These are phyloP conservation scores for Fusarium torreyae DNA, from an alignment of 2,329 filamentous ascomycete genomes.

Conservation along the genomic window DNA sequence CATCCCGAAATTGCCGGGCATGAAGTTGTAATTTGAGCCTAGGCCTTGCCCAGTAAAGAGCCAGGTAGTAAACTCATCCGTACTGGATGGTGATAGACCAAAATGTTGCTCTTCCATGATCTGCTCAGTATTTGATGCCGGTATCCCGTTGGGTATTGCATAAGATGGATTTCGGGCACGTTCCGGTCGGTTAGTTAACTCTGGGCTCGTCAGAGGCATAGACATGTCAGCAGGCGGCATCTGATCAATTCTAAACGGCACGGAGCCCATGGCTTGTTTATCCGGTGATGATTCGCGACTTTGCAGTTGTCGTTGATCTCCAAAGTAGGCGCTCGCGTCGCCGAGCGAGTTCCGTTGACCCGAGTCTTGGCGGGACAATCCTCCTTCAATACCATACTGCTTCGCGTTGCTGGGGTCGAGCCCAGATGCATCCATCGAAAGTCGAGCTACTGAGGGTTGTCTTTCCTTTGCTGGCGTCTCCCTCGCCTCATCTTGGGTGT, in stretches of 20 bases:
- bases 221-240: conserved; percentile 44
- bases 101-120: conserved; percentile 49
- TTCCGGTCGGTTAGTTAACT: conserved; percentile 38
- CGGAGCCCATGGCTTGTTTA: conserved; percentile 35
- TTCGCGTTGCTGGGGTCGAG: conserved; percentile 15
- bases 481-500: conserved; percentile 48
- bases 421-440: conserved; percentile 27
- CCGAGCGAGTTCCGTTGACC: conserved; percentile 32
- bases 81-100: conserved; percentile 48
- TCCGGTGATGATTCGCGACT: conserved; percentile 48
- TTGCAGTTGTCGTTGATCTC: conserved; percentile 37
- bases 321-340: conserved; percentile 33
- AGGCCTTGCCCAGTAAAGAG: conserved; percentile 48
- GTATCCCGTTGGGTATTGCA: conserved; percentile 44
- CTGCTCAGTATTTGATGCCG: conserved; percentile 38
- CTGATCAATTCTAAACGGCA: conserved; percentile 40
- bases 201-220: conserved; percentile 44
- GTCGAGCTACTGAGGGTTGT: conserved; percentile 11
- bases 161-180: conserved; percentile 42
- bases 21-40: conserved; percentile 44
- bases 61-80: conserved; percentile 50
- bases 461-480: conserved; percentile 41
- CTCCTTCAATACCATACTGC: conserved; percentile 13
- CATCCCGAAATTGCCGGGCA: conserved; percentile 43
- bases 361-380: conserved; percentile 30